Conservation (phyloP, 352 stramenopile genomes). For the Saprolegnia parasitica region DNA sequence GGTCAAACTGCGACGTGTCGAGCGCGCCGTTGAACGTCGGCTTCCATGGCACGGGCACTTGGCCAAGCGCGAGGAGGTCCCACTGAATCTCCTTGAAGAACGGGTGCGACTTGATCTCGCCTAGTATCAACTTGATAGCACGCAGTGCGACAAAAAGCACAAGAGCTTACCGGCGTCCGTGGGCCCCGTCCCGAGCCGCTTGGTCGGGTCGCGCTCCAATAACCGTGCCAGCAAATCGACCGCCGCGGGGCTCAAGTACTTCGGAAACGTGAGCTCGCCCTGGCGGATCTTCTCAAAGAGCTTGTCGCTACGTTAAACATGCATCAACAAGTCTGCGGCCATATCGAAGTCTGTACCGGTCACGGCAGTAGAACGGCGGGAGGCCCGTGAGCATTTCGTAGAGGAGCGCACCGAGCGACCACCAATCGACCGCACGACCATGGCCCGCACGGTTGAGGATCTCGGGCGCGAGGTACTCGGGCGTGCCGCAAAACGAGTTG, state of each 20-base stretch:
- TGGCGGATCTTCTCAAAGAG: slow-evolving; percentile 98
- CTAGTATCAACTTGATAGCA: not conserved
- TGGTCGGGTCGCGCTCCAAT: slow-evolving; percentile 91
- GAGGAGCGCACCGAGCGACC: slow-evolving; percentile 88
- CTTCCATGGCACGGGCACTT: slow-evolving; percentile 86
- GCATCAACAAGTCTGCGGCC: too few species aligned
- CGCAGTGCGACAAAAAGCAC: not conserved
- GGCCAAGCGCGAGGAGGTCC: slow-evolving; percentile 49
- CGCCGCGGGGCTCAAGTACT: slow-evolving; percentile 84
- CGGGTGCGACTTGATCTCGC: slow-evolving; percentile 78
- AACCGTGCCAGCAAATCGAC: slow-evolving; percentile 87
- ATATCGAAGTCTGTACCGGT: slow-evolving; percentile 43
- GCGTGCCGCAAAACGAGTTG: slow-evolving; percentile 96
- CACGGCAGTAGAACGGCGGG: slow-evolving; percentile 92
- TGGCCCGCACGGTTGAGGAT: slow-evolving; percentile 96
- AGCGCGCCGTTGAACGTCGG: slow-evolving; percentile 89
- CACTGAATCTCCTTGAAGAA: slow-evolving; percentile 82
- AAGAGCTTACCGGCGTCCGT: slow-evolving; percentile 47
- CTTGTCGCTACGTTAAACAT: slow-evolving; percentile 82
- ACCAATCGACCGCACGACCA: slow-evolving; percentile 97
- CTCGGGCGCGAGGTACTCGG: slow-evolving; percentile 99
- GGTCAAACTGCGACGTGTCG: slow-evolving; percentile 98
- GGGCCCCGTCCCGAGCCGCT: slow-evolving; percentile 89
- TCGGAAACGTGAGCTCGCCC: slow-evolving; percentile 93
- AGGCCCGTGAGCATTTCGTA: slow-evolving; percentile 81